Evolutionary conservation across 2,329 filamentous ascomycete genomes (phyloP), one percentile per base, ranked within the genome.

Genomic region (Trichoderma koningii): DNA sequence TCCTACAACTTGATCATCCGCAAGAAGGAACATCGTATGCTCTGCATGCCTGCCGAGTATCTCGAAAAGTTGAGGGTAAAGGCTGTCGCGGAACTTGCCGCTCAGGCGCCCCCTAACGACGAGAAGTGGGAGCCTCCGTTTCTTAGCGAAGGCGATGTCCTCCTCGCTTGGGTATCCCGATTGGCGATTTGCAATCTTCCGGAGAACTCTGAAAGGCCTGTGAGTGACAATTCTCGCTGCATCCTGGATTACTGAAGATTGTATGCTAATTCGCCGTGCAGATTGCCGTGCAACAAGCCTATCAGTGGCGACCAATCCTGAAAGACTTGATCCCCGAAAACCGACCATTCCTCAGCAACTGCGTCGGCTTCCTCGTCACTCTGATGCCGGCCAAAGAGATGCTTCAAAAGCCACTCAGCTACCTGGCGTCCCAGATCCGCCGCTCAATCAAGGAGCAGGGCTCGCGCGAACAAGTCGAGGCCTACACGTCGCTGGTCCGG

Each of bases 111-210:
- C 26, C 34, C 34, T 38, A 14, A 38, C 34, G n/a, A 44, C n/a
- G 47, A 63, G 12, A 41, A 67, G 7, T 69, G 76, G 1, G 41
- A 55, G 21, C 28, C 19, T 26, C 55, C 63, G 74, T 83, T 81
- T 64, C 57, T 83, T 45, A 82, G 79, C 66, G 79, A 82, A 34
- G 76, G 78, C 26, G 81, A 83, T 60, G 70, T 83, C 3, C 70
- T 84, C 10, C 70, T 73, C 0, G 78, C 79, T 1, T 84, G 81
- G 79, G n/a, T 30, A 19, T 9, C 51, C 26, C 52, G 61, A 10
- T 38, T 47, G 44, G 55, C 55, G 26, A 63, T 63, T 7, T 38
- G 38, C 14, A 42, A 63, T 47, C 59, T 28, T 47, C 19, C 55
- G 12, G 28, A 38, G 44, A 1, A 59, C 47, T 59, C 38, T n/a